Evolutionary conservation across 2,329 filamentous ascomycete species (phyloP), one percentile per base, ranked within the genome.

Genomic region (Phialemoniopsis sp.): DNA sequence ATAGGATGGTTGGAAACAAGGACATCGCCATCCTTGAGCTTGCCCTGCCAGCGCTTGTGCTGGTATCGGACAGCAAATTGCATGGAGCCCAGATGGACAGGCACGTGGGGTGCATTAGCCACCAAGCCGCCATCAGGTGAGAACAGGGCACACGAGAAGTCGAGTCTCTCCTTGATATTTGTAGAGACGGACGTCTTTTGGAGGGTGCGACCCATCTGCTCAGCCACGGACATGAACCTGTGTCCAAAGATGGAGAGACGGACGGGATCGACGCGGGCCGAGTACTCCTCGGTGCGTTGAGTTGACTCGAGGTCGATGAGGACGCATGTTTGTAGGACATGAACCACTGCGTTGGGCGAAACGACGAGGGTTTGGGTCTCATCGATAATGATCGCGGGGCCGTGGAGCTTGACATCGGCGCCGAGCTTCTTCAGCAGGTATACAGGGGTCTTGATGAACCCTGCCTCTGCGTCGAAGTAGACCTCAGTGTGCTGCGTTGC

Each of bases 1-100:
- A 84, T 82, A 5, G 83, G 84, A 53, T 87, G 83, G 47, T 88
- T 88, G 2, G 81, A 82, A 3, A 87, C 79, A 12, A 88, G 69
- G 0, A 87, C 83, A 57, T 88, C 83, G 14, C 83, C 83, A 37
- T 71, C 76, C 51, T 84, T 82, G 33, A 88, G 61, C 47, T 82
- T 85, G 8, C 80, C 81, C 48, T 76, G 70, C n/a, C n/a, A n/a
- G 68, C 16, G 82, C n/a, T 36, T 37, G 17, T 21, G 26, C 77
- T 62, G 86, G 82, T 46, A 81, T 43, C 74, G 70, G 3, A 87
- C 81, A 33, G 81, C 85, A 18, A 81, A 85, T n/a, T 78, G 80
- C 82, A 87, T 87, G 32, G 78, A 82, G 19, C 82, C 82, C 7
- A 87, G 64, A 55, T 87, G 82, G 2, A 85, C 82, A 0, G 83